Base-by-base conservation (phyloP, 2,329 filamentous ascomycete genomes). In the Colletotrichum sp. region DNA sequence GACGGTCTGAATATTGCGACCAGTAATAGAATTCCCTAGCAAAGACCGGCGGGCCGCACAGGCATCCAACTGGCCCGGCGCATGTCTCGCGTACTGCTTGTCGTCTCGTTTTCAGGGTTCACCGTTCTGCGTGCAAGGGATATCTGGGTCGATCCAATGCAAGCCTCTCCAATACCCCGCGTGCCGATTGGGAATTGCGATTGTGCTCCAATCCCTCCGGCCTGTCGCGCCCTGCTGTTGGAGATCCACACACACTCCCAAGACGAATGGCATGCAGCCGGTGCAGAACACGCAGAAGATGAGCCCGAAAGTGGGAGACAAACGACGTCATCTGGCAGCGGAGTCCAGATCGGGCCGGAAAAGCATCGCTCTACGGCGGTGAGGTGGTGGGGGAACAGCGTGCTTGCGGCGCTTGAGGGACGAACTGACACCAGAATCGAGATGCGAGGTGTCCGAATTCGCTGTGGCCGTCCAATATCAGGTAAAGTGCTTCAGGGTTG, bases 31-130 rank as follows among this genome's bases (percentile, higher is more conserved):
- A 76, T 65, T 30, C 57, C 59, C 74, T 69, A 73, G 43, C 26
- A 67, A 52, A 65, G 28, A 52, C 72, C 59, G 65, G 65, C 74
- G 74, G 74, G 71, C 74, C 74, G 74, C 74, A 76, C 74, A 76
- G 74, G 74, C 74, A 76, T 65, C 59, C 36, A 68, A 68, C 55
- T 76, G 74, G 71, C 26, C 74, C 65, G 71, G 74, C 74, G 57
- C 71, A 74, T 76, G 74, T 76, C 74, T 76, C 70, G 74, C 64
- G 74, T 65, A 28, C 21, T 36, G 63, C 55, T 21, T 60, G 65
- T 65, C 71, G 71, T 76, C 74, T 76, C 74, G 70, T 76, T 76
- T 76, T 76, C 74, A 76, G 74, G 74, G 74, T 76, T 75, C 70
- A 73, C 73, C 36, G 64, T 75, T 76, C 74, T 76, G 48, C n/a